Base-by-base conservation (phyloP, 2,329 filamentous ascomycete genomes). In the Fusarium ambrosium region DNA sequence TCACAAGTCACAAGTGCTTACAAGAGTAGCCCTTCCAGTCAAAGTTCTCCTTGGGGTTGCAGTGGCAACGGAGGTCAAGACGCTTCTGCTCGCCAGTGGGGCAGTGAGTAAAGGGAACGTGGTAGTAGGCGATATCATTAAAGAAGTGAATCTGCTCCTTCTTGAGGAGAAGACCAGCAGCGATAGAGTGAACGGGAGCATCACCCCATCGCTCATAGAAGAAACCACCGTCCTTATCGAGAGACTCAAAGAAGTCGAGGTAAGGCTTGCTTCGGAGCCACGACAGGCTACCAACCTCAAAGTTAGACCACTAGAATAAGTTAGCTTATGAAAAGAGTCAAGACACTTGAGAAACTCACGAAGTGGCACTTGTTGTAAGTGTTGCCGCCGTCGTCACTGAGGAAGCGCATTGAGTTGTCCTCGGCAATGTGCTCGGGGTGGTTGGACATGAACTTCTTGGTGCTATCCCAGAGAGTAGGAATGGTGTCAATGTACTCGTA, bases 151-250 rank as follows among this genome's bases (percentile, higher is more conserved):
- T 92, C 83, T 99, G 92, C 60, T 97, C 93, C 87, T 97, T 98
- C 84, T 94, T 92, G 74, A 99, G 88, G 84, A 98, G 89, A 45
- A 99, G 86, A 70, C 90, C 90, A 4, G 97, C 97, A 16, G 94
- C 97, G 77, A 99, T 98, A n/a, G 96, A 98, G 86, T 99, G 97
- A 7, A 99, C 95, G 0, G 97, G 97, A 7, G 97, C 97, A 84
- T 99, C 96, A 70, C 96, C 96, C 96, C 96, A 99, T 79, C 96
- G 93, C 85, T 99, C 97, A 84, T 98, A 98, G 88, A 98, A 98
- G 90, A 99, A 99, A 73, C 97, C 97, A 74, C 97, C 97, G 63
- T 97, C 95, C 77, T 90, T 87, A 84, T 99, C 97, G 34, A 99
- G 91, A 7, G 91, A 89, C 61, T 95, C 91, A 80, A 99, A 99